Base-by-base conservation (phyloP, 75 land plant species). In the Selaginella tamariscina region DNA sequence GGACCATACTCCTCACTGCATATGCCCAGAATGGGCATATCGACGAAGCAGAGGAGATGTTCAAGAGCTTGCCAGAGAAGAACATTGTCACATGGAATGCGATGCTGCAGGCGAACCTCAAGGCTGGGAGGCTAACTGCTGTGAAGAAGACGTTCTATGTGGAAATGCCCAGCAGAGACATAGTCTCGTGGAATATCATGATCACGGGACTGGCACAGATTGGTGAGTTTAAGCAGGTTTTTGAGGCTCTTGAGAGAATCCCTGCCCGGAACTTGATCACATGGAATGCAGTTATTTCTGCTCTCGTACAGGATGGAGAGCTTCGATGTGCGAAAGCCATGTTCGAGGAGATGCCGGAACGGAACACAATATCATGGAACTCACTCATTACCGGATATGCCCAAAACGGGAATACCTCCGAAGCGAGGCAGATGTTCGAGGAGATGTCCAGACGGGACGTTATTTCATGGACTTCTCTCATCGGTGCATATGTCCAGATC, bases 191-290 rank as follows among this genome's bases (percentile, higher is more conserved):
- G 54, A 49, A 49, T 49, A 49, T 20, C 54, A 11, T 49, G 54
- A 49, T 49, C 11, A 27, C 54, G 28, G 55, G 65, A 69, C 56
- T 55, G 54, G 54, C 72, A 31, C 54, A 72, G 39, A 55, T 30
- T 67, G 74, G 74, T 2, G 21, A 22, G 21, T 21, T 54, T 0
- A 39, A 55, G 0, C 31, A 49, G 24, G 74, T 69, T 0, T 27
- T 21, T n/a, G 0, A 32, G 56, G 60, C 39, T n/a, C 66, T n/a
- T n/a, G n/a, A n/a, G n/a, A n/a, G n/a, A n/a, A n/a, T n/a, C n/a
- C n/a, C n/a, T n/a, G n/a, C n/a, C n/a, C n/a, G n/a, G n/a, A n/a
- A n/a, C n/a, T n/a, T n/a, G n/a, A n/a, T n/a, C n/a, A n/a, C n/a
- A n/a, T n/a, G n/a, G n/a, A n/a, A n/a, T n/a, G n/a, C n/a, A n/a